Evolutionary conservation across 1,284 basidiomycete genomes (phyloP), one percentile per base, ranked within the genome.

Genomic region (Puccinia polysora): DNA sequence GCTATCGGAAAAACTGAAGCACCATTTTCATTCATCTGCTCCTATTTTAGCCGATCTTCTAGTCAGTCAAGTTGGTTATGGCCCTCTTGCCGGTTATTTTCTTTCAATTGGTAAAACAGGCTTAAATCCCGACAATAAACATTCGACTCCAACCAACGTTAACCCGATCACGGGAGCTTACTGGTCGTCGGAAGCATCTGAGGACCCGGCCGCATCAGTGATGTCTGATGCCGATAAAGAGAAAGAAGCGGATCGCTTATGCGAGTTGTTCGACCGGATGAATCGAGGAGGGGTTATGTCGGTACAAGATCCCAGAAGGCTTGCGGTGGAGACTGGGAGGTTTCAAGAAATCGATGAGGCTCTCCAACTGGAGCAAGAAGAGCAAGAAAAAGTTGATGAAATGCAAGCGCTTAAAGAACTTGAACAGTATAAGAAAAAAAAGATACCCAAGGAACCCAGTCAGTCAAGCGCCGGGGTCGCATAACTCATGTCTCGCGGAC

Each of bases 231-330:
- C 14, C 3, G 64, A 67, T 28, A 53, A 56, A 25, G 64, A 67
- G 20, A 25, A 56, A n/a, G 64, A 67, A 25, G 89, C 91, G 55
- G 92, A 95, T 81, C 88, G 87, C 77, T 82, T 97, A 53, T 91
- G 95, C 78, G 86, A 88, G 28, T 82, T 96, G 20, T 96, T 97
- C 78, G 90, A 95, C 75, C 83, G 91, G 62, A 82, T 96, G 76
- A 89, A 92, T 79, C 86, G 83, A 79, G 88, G 82, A 67, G 82
- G 81, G 1, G 79, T 82, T 2, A 79, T 83, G 34, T 75, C 68
- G 12, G 75, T 79, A 0, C 77, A 77, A 36, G 78, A 78, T 56
- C 79, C 79, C 1, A 75, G 76, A 15, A 50, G 73, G 4, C 71
- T 75, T 5, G 77, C 76, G 1, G 32, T 75, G 28, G 58, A 64